Percentiles rank a stretch among this genome's conserved stretches.
These are phyloP conservation scores for Trichosporon sp. DNA, from an alignment of 1,284 basidiomycete species.

Conservation along the genomic window DNA sequence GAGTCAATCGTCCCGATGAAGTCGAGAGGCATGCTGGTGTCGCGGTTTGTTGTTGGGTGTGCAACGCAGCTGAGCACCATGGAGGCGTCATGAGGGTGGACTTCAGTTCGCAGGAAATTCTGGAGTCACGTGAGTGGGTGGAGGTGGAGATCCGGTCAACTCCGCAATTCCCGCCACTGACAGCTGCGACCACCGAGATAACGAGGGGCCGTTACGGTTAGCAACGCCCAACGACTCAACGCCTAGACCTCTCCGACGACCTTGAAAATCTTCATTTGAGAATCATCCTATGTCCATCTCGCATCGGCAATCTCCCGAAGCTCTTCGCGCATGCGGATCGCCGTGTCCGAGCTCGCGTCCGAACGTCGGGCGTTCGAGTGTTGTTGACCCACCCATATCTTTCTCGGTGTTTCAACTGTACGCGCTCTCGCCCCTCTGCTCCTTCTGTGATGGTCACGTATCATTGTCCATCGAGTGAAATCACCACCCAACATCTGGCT, in stretches of 20 bases:
- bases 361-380: not conserved
- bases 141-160: not conserved
- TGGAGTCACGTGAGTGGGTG: conserved; percentile 9
- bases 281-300: not conserved
- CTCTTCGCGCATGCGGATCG: not conserved
- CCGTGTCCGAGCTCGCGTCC: not conserved
- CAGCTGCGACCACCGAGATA: not conserved
- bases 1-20: conserved; percentile 51
- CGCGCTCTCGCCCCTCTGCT: not conserved
- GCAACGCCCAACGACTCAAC: not conserved
- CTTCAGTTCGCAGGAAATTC: conserved; percentile 15
- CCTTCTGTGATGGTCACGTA: not conserved
- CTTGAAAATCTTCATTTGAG: not conserved
- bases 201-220: not conserved
- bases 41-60: not conserved
- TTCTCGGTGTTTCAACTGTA: not conserved
- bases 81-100: not conserved
- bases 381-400: not conserved
- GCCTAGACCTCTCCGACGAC: not conserved
- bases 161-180: not conserved
- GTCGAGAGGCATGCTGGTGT: conserved; percentile 36
- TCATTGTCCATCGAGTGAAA: not conserved
- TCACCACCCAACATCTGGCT: not conserved
- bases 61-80: not conserved
- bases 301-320: not conserved